A percentile compares a stretch with the other conserved stretches of the same genome.
phyloP scores from a whole-genome alignment of 2,329 filamentous ascomycete species.

The Pseudogymnoascus sp. region DNA sequence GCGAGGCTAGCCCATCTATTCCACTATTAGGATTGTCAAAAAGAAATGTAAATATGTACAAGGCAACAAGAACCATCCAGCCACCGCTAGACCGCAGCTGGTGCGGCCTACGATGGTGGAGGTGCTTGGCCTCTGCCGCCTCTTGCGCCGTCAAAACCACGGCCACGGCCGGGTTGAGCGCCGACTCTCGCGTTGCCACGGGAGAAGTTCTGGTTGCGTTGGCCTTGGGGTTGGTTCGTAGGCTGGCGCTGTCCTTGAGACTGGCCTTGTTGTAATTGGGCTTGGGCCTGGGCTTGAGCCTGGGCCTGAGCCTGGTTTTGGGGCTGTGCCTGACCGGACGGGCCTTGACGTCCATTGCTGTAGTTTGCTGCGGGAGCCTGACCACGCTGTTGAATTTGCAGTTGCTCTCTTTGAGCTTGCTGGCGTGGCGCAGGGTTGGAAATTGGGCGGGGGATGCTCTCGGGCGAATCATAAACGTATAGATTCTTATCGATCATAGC shows the following conservation, averaged over 20 bases:
- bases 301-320: constrained; percentile 22
- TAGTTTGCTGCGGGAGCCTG: constrained; percentile 21
- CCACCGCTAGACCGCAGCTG: constrained; percentile 13
- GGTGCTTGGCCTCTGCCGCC: constrained; percentile 27
- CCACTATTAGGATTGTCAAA: constrained; percentile 15
- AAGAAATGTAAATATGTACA: constrained; percentile 30
- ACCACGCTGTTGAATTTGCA: constrained; percentile 17
- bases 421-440: constrained; percentile 38
- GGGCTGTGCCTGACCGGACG: constrained; percentile 21
- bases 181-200: constrained; percentile 24
- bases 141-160: constrained; percentile 26
- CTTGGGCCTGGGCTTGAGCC: neutral
- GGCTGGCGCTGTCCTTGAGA: neutral
- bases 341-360: constrained; percentile 24
- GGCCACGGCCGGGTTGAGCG: constrained; percentile 18
- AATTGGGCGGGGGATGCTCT: constrained; percentile 83
- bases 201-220: constrained; percentile 24
- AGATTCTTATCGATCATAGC: constrained; percentile 92
- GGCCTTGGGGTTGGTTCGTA: constrained; percentile 18
- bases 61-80: constrained; percentile 18
- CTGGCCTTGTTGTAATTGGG: neutral
- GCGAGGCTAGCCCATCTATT: constrained; percentile 16
- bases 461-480: constrained; percentile 95
- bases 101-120: constrained; percentile 23
- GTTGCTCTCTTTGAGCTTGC: constrained; percentile 22